Base-by-base conservation (phyloP, 345 rosid genomes). In the Arabis hirsuta region DNA sequence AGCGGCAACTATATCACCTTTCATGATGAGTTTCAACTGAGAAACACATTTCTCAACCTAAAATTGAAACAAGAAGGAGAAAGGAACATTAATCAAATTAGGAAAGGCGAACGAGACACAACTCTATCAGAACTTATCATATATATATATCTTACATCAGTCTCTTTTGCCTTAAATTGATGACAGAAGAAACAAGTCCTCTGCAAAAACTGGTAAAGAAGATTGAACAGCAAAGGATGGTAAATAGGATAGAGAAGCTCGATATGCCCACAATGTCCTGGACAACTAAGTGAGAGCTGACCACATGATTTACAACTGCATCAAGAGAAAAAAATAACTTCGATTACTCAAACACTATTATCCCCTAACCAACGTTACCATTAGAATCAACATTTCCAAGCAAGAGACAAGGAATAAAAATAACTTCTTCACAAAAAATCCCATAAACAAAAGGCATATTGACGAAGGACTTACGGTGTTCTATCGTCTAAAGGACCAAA, bases 261-360 rank as follows among this genome's bases (percentile, higher is more conserved):
- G 6, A 91, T 83, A 73, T 87, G 96, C 46, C 99, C 99, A 71
- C 94, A 95, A 72, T 95, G 99, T 50, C 99, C 99, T 3, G 96
- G 92, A 68, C 99, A 95, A 70, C 64, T 19, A 59, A 78, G 80
- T 8, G 67, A 78, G 4, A 76, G 73, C 77, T 82, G 91, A 44
- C 91, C 86, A 62, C 99, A 92, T 24, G 86, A 72, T 81, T 81
- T 77, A 82, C 99, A 95, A 54, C 97, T 95, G 96, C 90, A 88
- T 67, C 50, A 39, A 69, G 29, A 65, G 32, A 7, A 29, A 7
- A 68, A 62, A 19, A 60, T 12, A 14, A 16, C 56, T 46, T 9
- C 47, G 14, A 66, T 51, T 20, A 39, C 8, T 72, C 11, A 13
- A 26, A 55, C 38, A 10, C 19, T 38, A 50, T 7, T 3, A 19